These are phyloP conservation scores for Globisporangium carolinianum DNA, from an alignment of 352 stramenopile genomes.

Conservation along the genomic window DNA sequence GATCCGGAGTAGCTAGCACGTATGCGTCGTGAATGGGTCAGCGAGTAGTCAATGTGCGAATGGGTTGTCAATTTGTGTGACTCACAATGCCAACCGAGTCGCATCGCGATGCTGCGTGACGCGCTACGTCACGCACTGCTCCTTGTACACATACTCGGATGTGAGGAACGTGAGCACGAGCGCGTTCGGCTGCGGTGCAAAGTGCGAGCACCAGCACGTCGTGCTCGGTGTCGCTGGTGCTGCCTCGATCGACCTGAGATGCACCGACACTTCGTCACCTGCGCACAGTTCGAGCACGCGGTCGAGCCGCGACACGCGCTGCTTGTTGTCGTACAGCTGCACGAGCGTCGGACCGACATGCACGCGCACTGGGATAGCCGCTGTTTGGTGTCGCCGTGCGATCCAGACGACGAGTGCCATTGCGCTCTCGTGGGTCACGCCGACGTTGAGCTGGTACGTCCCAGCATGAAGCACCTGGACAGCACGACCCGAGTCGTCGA, in stretches of 20 bases:
- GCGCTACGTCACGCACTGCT: too few relatives aligned
- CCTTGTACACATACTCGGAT: slow-evolving; percentile 11
- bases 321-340: slow-evolving; percentile 33
- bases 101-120: too few relatives aligned
- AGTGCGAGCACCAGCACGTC: slow-evolving; percentile 17
- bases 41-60: too few relatives aligned
- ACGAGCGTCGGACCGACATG: slow-evolving; percentile 21
- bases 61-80: too few relatives aligned
- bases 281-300: slow-evolving; percentile 18
- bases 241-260: slow-evolving; percentile 1
- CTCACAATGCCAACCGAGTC: too few relatives aligned
- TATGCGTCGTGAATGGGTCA: too few relatives aligned
- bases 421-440: slow-evolving; percentile 26
- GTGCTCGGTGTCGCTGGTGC: background rate
- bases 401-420: slow-evolving; percentile 19
- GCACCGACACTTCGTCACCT: slow-evolving; percentile 23
- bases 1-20: too few relatives aligned
- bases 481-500: background rate
- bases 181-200: slow-evolving; percentile 23
- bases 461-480: slow-evolving; percentile 22
- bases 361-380: background rate
- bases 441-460: slow-evolving; percentile 38
- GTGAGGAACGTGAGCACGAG: slow-evolving; percentile 24
- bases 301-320: slow-evolving; percentile 31
- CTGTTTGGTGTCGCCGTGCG: background rate